Evolutionary conservation across 2,329 filamentous ascomycete species (phyloP).

Genomic region (Biscogniauxia sp.): DNA sequence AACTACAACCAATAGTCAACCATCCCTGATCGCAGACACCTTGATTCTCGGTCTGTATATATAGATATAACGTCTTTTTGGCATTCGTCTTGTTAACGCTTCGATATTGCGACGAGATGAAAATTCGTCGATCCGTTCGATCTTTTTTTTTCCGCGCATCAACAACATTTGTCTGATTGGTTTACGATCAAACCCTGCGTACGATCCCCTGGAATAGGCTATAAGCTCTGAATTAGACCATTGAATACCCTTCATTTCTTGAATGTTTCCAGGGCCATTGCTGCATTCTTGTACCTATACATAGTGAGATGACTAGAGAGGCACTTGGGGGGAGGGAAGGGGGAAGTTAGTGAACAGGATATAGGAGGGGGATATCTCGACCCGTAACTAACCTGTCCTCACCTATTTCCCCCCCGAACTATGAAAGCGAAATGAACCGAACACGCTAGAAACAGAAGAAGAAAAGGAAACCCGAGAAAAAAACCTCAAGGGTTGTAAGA

Average conservation of each 20-base stretch:
- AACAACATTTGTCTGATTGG: constrained; percentile 6
- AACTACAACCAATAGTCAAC: constrained; percentile 37
- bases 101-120: constrained; percentile 7
- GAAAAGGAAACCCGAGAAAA: background rate
- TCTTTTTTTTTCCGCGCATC: constrained; percentile 7
- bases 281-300: constrained; percentile 13
- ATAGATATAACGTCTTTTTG: constrained; percentile 13
- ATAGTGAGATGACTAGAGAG: constrained; percentile 5
- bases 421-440: background rate
- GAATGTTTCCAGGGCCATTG: constrained; percentile 15
- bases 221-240: constrained; percentile 18
- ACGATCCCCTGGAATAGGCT: constrained; percentile 10
- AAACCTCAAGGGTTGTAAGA: background rate
- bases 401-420: background rate
- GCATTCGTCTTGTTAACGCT: constrained; percentile 2
- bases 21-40: constrained; percentile 5
- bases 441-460: background rate
- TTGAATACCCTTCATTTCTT: constrained; percentile 17
- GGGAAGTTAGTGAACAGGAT: background rate
- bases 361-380: background rate
- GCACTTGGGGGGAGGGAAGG: background rate
- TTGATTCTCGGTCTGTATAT: constrained; percentile 28
- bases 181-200: constrained; percentile 9
- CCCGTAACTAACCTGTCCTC: background rate
- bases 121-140: constrained; percentile 7